phyloP scores from a whole-genome alignment of 306 rosid species.

The Purshia tridentata region DNA sequence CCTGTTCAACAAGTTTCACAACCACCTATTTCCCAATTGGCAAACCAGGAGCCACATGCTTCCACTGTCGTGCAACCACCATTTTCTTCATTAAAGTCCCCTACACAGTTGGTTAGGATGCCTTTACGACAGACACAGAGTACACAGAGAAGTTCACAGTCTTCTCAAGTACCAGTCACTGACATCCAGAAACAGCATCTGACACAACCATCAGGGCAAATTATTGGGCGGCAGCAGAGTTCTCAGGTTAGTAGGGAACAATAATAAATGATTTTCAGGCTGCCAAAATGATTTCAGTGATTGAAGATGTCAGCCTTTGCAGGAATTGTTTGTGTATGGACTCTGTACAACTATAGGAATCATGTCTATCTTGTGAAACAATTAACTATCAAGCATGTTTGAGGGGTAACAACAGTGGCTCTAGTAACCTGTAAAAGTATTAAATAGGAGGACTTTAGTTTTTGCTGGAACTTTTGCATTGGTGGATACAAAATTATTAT shows the following conservation, averaged over 20 bases:
- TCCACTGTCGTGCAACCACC: conserved; percentile 42
- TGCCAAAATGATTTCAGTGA: neutral
- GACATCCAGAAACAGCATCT: conserved; percentile 57
- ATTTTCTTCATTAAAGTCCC: conserved; percentile 40
- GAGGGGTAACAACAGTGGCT: neutral
- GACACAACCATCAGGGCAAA: conserved; percentile 39
- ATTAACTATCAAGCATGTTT: conserved; percentile 14
- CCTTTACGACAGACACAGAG: conserved; percentile 43
- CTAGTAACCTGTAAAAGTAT: neutral
- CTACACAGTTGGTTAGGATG: conserved; percentile 48
- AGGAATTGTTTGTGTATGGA: neutral
- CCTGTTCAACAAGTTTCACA: conserved; percentile 42
- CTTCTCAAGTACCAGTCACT: conserved; percentile 43
- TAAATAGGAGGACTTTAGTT: neutral
- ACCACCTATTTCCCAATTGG: conserved; percentile 48
- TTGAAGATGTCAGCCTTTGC: neutral
- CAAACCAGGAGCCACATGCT: conserved; percentile 54
- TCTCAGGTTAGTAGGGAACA: conserved; percentile 55
- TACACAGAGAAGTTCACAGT: conserved; percentile 35
- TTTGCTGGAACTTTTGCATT: neutral
- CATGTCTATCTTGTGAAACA: neutral
- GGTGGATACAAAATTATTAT: neutral
- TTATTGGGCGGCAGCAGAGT: conserved; percentile 53
- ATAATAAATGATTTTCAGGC: conserved; percentile 21
- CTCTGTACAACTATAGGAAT: neutral